These are phyloP conservation scores for Wickerhamomyces ciferrii DNA, from an alignment of 805 yeast species.

Conservation along the genomic window DNA sequence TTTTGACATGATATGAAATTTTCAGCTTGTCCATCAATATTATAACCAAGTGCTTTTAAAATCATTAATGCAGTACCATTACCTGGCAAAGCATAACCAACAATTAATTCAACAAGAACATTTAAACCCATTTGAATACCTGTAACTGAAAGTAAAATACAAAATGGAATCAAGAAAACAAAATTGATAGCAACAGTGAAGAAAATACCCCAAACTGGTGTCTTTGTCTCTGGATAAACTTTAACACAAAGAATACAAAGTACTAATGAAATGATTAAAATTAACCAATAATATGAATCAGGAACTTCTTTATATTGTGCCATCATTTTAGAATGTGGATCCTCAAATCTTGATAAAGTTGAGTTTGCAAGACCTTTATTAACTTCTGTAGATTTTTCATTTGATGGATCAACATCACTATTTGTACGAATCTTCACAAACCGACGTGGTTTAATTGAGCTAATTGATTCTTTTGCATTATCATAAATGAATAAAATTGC, in stretches of 20 bases:
- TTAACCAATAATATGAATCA: slow-evolving; percentile 34
- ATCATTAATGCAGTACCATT: slow-evolving; percentile 46
- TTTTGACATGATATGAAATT: slow-evolving; percentile 51
- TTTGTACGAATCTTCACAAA: too few species aligned
- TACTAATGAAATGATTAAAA: slow-evolving; percentile 33
- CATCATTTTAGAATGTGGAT: slow-evolving; percentile 56
- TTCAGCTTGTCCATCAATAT: slow-evolving; percentile 56
- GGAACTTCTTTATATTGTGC: slow-evolving; percentile 51
- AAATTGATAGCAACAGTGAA: slow-evolving; percentile 42
- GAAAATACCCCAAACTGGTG: slow-evolving; percentile 55
- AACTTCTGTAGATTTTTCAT: too few species aligned
- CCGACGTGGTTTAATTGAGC: too few species aligned
- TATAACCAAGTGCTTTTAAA: slow-evolving; percentile 46
- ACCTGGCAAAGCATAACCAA: slow-evolving; percentile 49
- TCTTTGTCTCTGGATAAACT: slow-evolving; percentile 32
- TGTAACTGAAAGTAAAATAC: slow-evolving; percentile 39
- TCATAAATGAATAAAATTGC: slow-evolving; percentile 31
- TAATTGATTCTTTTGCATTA: slow-evolving; percentile 19
- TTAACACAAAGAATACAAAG: slow-evolving; percentile 39
- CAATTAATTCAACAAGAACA: slow-evolving; percentile 46
- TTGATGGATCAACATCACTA: too few species aligned
- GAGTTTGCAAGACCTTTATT: too few species aligned
- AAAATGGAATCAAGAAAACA: slow-evolving; percentile 41
- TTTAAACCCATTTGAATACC: slow-evolving; percentile 41
- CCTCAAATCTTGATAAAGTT: slow-evolving; percentile 24